Evolutionary conservation across 2,329 filamentous ascomycete genomes (phyloP).

Genomic region (Stemphylium beticola): DNA sequence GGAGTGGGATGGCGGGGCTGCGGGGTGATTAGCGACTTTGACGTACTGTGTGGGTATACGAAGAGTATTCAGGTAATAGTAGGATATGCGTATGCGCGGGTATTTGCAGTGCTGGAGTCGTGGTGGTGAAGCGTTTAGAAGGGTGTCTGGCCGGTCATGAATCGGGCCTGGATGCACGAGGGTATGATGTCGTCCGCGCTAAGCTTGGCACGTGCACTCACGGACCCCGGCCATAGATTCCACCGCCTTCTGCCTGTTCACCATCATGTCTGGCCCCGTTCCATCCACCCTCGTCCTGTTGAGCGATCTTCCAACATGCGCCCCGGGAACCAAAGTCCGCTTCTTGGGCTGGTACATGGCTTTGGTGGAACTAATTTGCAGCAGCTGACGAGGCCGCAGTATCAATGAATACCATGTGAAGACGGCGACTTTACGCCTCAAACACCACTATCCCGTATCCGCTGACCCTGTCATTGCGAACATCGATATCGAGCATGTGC

Average conservation of each 20-base stretch:
- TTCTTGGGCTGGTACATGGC: conserved; percentile 84
- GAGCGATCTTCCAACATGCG: conserved; percentile 54
- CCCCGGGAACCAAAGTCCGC: conserved; percentile 77
- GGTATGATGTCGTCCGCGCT: conserved; percentile 36
- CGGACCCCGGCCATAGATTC: conserved; percentile 20
- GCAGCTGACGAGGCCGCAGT: conserved; percentile 49
- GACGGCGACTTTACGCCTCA: conserved; percentile 68
- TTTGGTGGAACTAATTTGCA: neutral
- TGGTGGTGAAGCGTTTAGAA: conserved; percentile 18
- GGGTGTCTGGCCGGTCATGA: conserved; percentile 26
- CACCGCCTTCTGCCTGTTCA: conserved; percentile 11
- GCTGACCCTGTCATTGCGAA: conserved; percentile 55
- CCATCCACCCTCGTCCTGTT: conserved; percentile 61
- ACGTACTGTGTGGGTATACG: conserved; percentile 17
- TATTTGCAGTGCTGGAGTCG: conserved; percentile 14
- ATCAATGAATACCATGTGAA: conserved; percentile 64
- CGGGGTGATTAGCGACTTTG: conserved; percentile 12
- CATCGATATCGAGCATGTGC: conserved; percentile 75
- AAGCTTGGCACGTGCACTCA: conserved; percentile 22
- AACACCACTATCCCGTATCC: conserved; percentile 66
- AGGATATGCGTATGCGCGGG: neutral
- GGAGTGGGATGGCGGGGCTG: conserved; percentile 26
- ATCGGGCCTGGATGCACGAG: conserved; percentile 25
- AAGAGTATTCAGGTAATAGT: neutral
- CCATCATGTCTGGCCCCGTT: conserved; percentile 55